A percentile compares a stretch with the other conserved stretches of the same genome.
phyloP scores from a whole-genome alignment of 2,329 filamentous ascomycete species.

The Ceratocystis ficicola region DNA sequence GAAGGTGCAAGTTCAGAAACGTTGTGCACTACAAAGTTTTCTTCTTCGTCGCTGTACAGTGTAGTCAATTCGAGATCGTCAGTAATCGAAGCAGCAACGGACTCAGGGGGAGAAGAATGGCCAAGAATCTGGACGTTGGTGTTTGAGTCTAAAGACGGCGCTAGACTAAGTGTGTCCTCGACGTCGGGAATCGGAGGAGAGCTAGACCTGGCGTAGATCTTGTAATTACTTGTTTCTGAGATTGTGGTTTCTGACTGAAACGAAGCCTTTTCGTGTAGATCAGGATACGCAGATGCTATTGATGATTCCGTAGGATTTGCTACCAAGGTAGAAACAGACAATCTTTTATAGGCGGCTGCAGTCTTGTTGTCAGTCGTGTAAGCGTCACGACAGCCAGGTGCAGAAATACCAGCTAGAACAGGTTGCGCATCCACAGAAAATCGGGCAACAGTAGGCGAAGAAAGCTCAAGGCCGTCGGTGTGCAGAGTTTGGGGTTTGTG shows the following conservation, averaged over 20 bases:
- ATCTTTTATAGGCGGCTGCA: slow-evolving; percentile 18
- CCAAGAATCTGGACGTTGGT: slow-evolving; percentile 41
- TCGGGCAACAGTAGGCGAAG: slow-evolving; percentile 21
- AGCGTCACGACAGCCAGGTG: slow-evolving; percentile 24
- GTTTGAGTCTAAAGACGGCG: slow-evolving; percentile 30
- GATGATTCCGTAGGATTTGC: background rate
- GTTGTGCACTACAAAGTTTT: slow-evolving; percentile 23
- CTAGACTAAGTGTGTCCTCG: slow-evolving; percentile 30
- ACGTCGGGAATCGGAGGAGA: slow-evolving; percentile 28
- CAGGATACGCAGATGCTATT: slow-evolving; percentile 12
- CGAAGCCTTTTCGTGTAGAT: slow-evolving; percentile 21
- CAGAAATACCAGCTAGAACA: slow-evolving; percentile 29
- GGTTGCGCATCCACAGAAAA: slow-evolving; percentile 26
- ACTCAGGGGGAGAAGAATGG: slow-evolving; percentile 38
- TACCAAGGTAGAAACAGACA: slow-evolving; percentile 24
- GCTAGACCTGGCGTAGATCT: slow-evolving; percentile 38
- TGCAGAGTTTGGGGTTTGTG: slow-evolving; percentile 28
- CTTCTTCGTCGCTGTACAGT: slow-evolving; percentile 21
- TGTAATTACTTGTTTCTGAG: slow-evolving; percentile 44
- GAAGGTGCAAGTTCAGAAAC: slow-evolving; percentile 24
- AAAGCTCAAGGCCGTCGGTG: slow-evolving; percentile 10
- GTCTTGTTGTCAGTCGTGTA: slow-evolving; percentile 5
- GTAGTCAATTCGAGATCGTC: slow-evolving; percentile 42
- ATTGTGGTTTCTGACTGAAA: slow-evolving; percentile 32
- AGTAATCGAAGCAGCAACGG: slow-evolving; percentile 31